phyloP scores from a whole-genome alignment of 768 basidiomycete species.

The Amanita molliuscula region DNA sequence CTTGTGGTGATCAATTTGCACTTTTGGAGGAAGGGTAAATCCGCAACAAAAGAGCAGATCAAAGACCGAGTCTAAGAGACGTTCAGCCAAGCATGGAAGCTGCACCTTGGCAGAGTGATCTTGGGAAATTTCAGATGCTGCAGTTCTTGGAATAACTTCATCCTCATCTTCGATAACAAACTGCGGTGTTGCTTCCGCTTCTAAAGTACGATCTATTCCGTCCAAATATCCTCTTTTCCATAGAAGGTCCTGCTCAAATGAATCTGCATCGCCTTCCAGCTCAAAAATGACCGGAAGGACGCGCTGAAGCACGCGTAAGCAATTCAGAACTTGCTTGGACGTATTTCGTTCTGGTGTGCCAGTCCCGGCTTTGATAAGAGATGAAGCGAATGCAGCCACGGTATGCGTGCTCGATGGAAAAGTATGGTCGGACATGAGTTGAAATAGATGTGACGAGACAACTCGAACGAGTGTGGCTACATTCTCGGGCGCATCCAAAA shows the following conservation, averaged over 20 bases:
- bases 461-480: slow-evolving; percentile 72
- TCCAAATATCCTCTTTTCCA: slow-evolving; percentile 63
- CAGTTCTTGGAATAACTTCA: slow-evolving; percentile 9
- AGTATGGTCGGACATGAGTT: slow-evolving; percentile 68
- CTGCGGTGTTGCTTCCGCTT: slow-evolving; percentile 34
- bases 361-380: slow-evolving; percentile 52
- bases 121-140: slow-evolving; percentile 7
- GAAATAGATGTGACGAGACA: slow-evolving; percentile 59
- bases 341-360: slow-evolving; percentile 49
- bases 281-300: slow-evolving; percentile 88
- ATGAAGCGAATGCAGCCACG: slow-evolving; percentile 57
- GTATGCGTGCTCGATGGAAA: slow-evolving; percentile 57
- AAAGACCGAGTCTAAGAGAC: slow-evolving; percentile 66
- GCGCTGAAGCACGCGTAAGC: slow-evolving; percentile 81
- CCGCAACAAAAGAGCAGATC: slow-evolving; percentile 92
- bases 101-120: slow-evolving; percentile 26
- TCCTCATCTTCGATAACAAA: slow-evolving; percentile 85
- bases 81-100: slow-evolving; percentile 72
- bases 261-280: slow-evolving; percentile 56
- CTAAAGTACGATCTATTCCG: slow-evolving; percentile 17
- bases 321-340: slow-evolving; percentile 84
- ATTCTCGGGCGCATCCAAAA: slow-evolving; percentile 79
- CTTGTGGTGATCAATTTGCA: slow-evolving; percentile 72
- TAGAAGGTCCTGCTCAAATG: slow-evolving; percentile 70
- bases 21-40: slow-evolving; percentile 75